A percentile compares a stretch with the other conserved stretches of the same genome.
Conservation (phyloP, 2,329 filamentous ascomycete genomes). For the Arthrocladium fulminans region DNA sequence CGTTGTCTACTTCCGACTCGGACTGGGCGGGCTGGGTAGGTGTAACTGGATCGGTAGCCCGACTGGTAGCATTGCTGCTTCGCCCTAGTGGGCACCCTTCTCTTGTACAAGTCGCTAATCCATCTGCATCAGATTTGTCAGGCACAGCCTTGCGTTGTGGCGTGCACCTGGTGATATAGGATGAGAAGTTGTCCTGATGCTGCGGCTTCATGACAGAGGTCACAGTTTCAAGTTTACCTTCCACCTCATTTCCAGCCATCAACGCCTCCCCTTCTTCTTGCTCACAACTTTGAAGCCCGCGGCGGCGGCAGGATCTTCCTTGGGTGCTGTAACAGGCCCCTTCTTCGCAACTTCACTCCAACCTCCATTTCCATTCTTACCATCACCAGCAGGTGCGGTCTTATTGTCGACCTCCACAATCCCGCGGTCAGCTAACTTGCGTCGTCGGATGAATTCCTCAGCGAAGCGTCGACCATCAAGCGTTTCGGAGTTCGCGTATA, state of each 20-base stretch:
- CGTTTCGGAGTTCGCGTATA: conserved; percentile 77
- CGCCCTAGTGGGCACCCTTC: too few relatives aligned
- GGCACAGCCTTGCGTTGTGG: not conserved
- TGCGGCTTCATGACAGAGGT: not conserved
- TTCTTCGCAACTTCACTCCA: conserved; percentile 99
- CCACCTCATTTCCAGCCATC: conserved; percentile 29
- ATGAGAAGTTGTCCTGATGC: not conserved
- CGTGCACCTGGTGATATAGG: not conserved
- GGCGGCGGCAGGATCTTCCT: conserved; percentile 38
- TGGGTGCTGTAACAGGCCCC: conserved; percentile 46
- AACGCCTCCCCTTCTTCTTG: conserved; percentile 83
- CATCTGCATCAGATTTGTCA: not conserved
- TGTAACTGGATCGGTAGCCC: too few relatives aligned
- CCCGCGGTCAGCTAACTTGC: conserved; percentile 87
- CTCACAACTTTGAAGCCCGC: conserved; percentile 81
- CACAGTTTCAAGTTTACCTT: not conserved
- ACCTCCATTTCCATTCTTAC: conserved; percentile 52
- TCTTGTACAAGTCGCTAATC: too few relatives aligned
- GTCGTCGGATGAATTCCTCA: conserved; percentile 86
- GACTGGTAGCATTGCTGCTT: too few relatives aligned
- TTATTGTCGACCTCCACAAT: conserved; percentile 48
- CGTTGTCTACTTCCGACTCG: too few relatives aligned
- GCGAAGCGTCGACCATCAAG: conserved; percentile 91
- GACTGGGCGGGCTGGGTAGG: too few relatives aligned
- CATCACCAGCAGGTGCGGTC: conserved; percentile 32